A percentile compares a stretch with the other conserved stretches of the same genome.
Evolutionary conservation across 495 filamentous ascomycete species (phyloP).

Genomic region (Beverwykella pulmonaria): DNA sequence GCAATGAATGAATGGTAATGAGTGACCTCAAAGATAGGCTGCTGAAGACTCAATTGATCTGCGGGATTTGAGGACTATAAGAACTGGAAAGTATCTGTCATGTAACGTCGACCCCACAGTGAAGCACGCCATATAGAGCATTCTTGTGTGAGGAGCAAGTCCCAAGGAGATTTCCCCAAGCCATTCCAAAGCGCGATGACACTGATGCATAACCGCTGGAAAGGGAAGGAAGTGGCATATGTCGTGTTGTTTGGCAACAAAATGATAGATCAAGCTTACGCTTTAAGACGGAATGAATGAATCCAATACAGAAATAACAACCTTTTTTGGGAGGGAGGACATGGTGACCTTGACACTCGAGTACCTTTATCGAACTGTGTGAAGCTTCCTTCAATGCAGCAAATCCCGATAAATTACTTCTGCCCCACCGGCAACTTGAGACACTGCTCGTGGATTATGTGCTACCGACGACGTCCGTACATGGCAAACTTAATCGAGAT

Average conservation of each 20-base stretch:
- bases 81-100: neutral
- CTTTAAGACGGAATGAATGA: neutral
- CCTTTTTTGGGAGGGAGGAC: neutral
- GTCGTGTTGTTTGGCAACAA: neutral
- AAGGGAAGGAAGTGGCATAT: neutral
- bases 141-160: slow-evolving; percentile 1
- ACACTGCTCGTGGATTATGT: slow-evolving; percentile 15
- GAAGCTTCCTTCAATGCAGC: neutral
- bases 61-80: neutral
- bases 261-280: neutral
- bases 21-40: slow-evolving; percentile 16
- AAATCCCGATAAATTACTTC: neutral
- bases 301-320: neutral
- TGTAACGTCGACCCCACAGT: neutral
- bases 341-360: too few relatives aligned
- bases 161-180: neutral
- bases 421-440: neutral
- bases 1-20: slow-evolving; percentile 11
- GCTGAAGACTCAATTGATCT: neutral
- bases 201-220: neutral
- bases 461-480: neutral
- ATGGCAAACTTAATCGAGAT: neutral
- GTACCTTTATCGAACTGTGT: neutral
- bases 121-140: neutral
- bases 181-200: neutral